Evolutionary conservation across 192 early-diverging fungal species (phyloP).

Genomic region (Linnemannia hyalina): DNA sequence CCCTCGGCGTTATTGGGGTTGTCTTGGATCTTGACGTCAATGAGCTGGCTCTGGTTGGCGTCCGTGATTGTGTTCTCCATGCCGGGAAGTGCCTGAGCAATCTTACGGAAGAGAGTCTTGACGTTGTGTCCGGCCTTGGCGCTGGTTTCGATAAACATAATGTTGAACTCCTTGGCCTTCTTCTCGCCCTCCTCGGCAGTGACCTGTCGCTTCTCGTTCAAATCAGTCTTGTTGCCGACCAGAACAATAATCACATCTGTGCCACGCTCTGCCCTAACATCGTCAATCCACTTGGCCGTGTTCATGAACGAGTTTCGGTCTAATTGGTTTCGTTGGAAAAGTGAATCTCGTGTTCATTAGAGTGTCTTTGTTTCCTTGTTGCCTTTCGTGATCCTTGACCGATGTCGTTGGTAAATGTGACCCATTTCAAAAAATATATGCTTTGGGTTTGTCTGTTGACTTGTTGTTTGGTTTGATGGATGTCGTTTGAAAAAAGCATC

Average conservation of each 20-base stretch:
- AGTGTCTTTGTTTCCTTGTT: not conserved
- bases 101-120: constrained; percentile 96
- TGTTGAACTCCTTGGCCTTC: constrained; percentile 95
- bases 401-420: too few relatives aligned
- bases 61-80: constrained; percentile 79
- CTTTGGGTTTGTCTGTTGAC: too few relatives aligned
- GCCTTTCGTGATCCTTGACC: too few relatives aligned
- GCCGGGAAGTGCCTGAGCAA: constrained; percentile 92
- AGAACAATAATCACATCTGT: constrained; percentile 98
- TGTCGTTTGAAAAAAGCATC: too few relatives aligned
- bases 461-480: too few relatives aligned
- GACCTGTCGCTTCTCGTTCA: constrained; percentile 95
- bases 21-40: constrained; percentile 56
- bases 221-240: constrained; percentile 99
- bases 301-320: constrained; percentile 96
- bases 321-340: constrained; percentile 40
- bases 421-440: too few relatives aligned
- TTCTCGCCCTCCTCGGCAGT: constrained; percentile 98
- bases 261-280: constrained; percentile 98
- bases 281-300: constrained; percentile 99
- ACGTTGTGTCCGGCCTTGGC: constrained; percentile 99
- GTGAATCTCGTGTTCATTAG: not conserved
- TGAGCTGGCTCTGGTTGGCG: constrained; percentile 49
- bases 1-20: constrained; percentile 45
- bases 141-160: constrained; percentile 99